These are phyloP conservation scores for Malassezia pachydermatis DNA, from an alignment of 1,284 basidiomycete species.

Conservation along the genomic window DNA sequence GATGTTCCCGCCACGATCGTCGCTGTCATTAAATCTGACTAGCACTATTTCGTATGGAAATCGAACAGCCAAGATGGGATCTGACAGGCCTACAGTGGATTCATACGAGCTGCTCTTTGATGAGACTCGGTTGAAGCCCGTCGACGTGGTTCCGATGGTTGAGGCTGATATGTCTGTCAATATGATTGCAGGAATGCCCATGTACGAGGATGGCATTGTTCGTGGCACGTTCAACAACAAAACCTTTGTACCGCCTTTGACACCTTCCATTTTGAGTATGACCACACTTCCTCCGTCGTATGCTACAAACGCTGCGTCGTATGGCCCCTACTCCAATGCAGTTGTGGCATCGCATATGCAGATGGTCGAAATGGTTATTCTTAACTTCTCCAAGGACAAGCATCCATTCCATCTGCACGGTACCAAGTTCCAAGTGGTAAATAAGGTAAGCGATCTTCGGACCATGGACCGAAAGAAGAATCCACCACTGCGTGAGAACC, in stretches of 20 bases:
- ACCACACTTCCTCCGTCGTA: constrained; percentile 53
- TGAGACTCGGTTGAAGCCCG: constrained; percentile 50
- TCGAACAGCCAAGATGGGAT: constrained; percentile 16
- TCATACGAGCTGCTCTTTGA: constrained; percentile 45
- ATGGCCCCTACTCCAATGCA: constrained; percentile 49
- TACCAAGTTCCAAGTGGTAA: constrained; percentile 53
- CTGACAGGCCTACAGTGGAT: constrained; percentile 22
- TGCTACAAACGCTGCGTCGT: constrained; percentile 5
- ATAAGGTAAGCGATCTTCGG: constrained; percentile 59
- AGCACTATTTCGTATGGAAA: constrained; percentile 30
- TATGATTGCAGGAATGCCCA: constrained; percentile 30
- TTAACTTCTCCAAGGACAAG: constrained; percentile 65
- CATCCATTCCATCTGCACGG: constrained; percentile 54
- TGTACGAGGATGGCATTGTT: constrained; percentile 47
- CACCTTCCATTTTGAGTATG: constrained; percentile 14
- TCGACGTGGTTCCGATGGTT: constrained; percentile 42
- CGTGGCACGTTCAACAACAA: constrained; percentile 50
- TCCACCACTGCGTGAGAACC: constrained; percentile 55
- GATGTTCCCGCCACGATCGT: constrained; percentile 49
- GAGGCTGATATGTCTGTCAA: constrained; percentile 14
- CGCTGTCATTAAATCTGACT: constrained; percentile 35
- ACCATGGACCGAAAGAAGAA: background rate
- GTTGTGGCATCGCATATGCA: constrained; percentile 66
- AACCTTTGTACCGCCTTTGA: constrained; percentile 21
- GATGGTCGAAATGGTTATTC: constrained; percentile 67